These are phyloP conservation scores for Penicillium manginii DNA, from an alignment of 495 filamentous ascomycete species.

Conservation along the genomic window DNA sequence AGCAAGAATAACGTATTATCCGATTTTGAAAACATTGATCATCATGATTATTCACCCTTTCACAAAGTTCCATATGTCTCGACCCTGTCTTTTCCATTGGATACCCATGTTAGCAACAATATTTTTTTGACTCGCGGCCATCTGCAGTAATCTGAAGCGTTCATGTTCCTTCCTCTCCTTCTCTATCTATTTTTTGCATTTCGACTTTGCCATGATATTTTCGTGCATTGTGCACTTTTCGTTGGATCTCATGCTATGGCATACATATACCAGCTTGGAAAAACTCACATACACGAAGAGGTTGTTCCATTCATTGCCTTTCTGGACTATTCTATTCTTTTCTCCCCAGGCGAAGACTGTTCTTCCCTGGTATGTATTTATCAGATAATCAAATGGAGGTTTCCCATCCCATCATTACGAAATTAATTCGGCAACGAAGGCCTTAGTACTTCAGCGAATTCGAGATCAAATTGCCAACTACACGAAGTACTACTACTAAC, in stretches of 20 bases:
- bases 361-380: slow-evolving; percentile 3
- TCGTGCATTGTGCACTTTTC: no score
- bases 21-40: background rate
- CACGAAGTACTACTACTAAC: no score
- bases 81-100: slow-evolving; percentile 40
- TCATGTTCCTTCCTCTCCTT: slow-evolving; percentile 9
- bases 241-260: slow-evolving; percentile 7
- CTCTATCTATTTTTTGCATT: slow-evolving; percentile 2
- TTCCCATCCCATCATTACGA: background rate
- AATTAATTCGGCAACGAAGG: no score
- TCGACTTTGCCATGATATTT: background rate
- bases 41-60: slow-evolving; percentile 4
- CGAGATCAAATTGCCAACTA: no score
- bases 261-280: slow-evolving; percentile 15
- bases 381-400: background rate
- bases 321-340: slow-evolving; percentile 8
- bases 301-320: slow-evolving; percentile 7
- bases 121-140: background rate
- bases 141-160: background rate
- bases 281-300: slow-evolving; percentile 36
- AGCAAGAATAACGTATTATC: slow-evolving; percentile 8
- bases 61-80: slow-evolving; percentile 29
- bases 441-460: no score
- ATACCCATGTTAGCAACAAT: slow-evolving; percentile 43
- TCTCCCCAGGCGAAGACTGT: background rate